These are phyloP conservation scores for Zangia roseola DNA, from an alignment of 768 basidiomycete species.

Conservation along the genomic window DNA sequence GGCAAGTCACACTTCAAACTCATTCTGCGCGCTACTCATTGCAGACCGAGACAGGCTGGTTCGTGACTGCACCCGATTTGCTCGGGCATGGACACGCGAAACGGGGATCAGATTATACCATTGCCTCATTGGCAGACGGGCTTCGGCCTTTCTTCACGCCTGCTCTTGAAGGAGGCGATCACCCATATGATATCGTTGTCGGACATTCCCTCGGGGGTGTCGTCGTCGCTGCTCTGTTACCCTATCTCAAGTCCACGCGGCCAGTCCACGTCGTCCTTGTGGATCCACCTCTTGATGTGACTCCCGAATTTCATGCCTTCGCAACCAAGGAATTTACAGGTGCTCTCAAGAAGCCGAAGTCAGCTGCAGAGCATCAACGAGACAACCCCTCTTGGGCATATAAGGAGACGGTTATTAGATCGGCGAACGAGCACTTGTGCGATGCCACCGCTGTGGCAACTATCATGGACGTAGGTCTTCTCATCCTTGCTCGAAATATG, in stretches of 20 bases:
- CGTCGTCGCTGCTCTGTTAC: slow-evolving; percentile 12
- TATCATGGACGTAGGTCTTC: slow-evolving; percentile 9
- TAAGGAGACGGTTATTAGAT: background rate
- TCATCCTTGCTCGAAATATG: background rate
- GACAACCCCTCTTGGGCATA: background rate
- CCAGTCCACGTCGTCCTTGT: slow-evolving; percentile 14
- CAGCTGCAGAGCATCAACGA: background rate
- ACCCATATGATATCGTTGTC: slow-evolving; percentile 12
- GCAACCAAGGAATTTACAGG: background rate
- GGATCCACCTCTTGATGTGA: slow-evolving; percentile 15
- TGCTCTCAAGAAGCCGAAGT: background rate
- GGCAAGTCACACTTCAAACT: slow-evolving; percentile 5
- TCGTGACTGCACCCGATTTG: slow-evolving; percentile 24
- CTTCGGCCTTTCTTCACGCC: slow-evolving; percentile 9
- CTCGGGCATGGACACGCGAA: slow-evolving; percentile 19
- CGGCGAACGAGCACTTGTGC: background rate
- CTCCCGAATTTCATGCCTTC: background rate
- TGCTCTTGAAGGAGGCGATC: background rate
- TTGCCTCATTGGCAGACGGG: slow-evolving; percentile 11
- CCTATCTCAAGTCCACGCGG: slow-evolving; percentile 9
- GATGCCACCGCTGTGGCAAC: slow-evolving; percentile 8
- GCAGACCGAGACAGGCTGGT: slow-evolving; percentile 16
- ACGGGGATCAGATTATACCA: slow-evolving; percentile 12
- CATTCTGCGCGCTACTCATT: too few species aligned
- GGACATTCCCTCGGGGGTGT: slow-evolving; percentile 23